Evolutionary conservation across 1,284 basidiomycete genomes (phyloP), one percentile per base, ranked within the genome.

Genomic region (Sphagnurus paluster): DNA sequence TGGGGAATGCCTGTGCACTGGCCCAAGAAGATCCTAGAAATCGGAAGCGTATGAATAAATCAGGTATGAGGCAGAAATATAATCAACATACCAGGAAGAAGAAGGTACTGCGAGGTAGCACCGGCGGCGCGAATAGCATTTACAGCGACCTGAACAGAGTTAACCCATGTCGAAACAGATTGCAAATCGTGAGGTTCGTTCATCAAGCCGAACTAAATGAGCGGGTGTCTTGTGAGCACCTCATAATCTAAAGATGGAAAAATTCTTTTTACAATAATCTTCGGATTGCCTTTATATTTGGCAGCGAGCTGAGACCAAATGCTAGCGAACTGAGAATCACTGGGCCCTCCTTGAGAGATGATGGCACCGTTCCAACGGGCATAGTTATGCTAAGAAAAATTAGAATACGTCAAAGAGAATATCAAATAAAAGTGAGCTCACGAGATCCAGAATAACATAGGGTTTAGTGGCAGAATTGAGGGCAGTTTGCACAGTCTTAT

Each of bases 321-420:
- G 23, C 64, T 72, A 10, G 76, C 71, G 49, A 74, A 79, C 56
- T 79, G 67, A 11, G 56, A 72, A 51, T 78, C 71, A 33, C 73
- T 72, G 2, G 80, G 79, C 7, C 79, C 79, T 43, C 76, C 79
- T 53, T 78, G 74, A 6, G 69, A 71, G 35, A 81, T 72, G 49
- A 81, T 72, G 24, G 20, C 53, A 17, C 69, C 70, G 46, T 77
- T 74, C 73, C 72, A 77, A 32, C 76, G 67, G 14, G 75, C 76
- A 50, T 77, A 79, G 65, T 77, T 77, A 62, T 77, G 76, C 68
- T 44, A 9, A 17, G 24, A 20, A 38, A 21, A 11, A 14, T 6
- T 29, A 9, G 13, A n/a, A 6, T 11, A 23, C 16, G 23, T 25
- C 13, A 42, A 38, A 13, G 29, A 14, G 17, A 28, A 17, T 8